Evolutionary conservation across 1,284 basidiomycete genomes (phyloP).

Genomic region (Puccinia triticina): DNA sequence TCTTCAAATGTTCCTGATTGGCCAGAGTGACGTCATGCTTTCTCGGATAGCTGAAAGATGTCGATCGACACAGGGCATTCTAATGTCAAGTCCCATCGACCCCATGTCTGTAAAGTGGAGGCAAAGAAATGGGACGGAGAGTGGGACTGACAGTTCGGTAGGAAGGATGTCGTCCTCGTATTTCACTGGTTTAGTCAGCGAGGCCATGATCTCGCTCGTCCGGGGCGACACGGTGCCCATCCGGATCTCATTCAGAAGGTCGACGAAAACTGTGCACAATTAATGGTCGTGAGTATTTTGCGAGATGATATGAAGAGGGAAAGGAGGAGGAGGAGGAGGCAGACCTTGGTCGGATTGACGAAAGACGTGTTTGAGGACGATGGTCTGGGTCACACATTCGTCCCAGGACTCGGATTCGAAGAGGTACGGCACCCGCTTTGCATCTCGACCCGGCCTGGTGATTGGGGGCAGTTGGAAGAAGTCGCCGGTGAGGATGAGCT

Average conservation of each 20-base stretch:
- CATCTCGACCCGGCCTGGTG: constrained; percentile 59
- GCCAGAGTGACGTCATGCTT: constrained; percentile 79
- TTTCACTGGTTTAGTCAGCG: constrained; percentile 54
- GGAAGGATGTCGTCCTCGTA: constrained; percentile 58
- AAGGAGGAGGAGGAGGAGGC: constrained; percentile 10
- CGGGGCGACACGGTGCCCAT: constrained; percentile 53
- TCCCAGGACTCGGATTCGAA: constrained; percentile 88
- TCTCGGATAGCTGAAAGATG: constrained; percentile 69
- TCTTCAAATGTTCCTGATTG: constrained; percentile 69
- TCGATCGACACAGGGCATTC: too few species aligned
- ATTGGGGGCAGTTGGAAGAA: constrained; percentile 98
- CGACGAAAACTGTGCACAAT: constrained; percentile 55
- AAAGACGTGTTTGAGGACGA: constrained; percentile 89
- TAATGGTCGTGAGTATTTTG: neutral
- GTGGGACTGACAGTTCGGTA: constrained; percentile 57
- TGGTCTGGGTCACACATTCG: constrained; percentile 73
- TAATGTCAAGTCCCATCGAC: too few species aligned
- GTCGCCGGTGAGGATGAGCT: constrained; percentile 89
- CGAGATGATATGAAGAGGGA: too few species aligned
- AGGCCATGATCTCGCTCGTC: constrained; percentile 53
- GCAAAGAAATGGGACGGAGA: neutral
- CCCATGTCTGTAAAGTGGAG: neutral
- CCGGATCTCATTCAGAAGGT: constrained; percentile 60
- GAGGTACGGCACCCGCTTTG: constrained; percentile 66
- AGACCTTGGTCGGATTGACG: constrained; percentile 65